phyloP scores from a whole-genome alignment of 2,329 filamentous ascomycete species.

The Penicillium sp. region DNA sequence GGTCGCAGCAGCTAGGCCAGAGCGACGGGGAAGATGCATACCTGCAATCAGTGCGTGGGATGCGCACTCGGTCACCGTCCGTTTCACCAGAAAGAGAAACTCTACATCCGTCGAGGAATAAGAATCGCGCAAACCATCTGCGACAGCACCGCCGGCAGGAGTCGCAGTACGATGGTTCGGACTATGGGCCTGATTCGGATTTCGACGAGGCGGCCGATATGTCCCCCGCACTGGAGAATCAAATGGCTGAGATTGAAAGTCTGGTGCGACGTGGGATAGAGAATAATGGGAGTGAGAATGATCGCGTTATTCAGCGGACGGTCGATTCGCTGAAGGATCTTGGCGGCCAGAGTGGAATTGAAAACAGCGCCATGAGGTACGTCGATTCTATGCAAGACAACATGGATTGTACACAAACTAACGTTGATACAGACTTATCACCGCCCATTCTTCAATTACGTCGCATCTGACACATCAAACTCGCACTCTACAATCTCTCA shows the following conservation, averaged over 20 bases:
- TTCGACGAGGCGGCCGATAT: constrained; percentile 55
- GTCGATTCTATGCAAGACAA: constrained; percentile 9
- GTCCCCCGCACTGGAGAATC: constrained; percentile 56
- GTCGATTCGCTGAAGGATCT: constrained; percentile 56
- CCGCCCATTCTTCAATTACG: constrained; percentile 59
- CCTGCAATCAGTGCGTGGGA: constrained; percentile 28
- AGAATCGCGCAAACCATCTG: constrained; percentile 36
- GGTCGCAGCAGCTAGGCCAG: constrained; percentile 32
- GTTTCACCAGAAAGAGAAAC: constrained; percentile 27
- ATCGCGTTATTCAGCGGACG: constrained; percentile 56
- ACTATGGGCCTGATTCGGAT: constrained; percentile 60
- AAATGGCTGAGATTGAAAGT: constrained; percentile 59
- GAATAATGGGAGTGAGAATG: constrained; percentile 53
- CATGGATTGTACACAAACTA: neutral
- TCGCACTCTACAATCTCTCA: constrained; percentile 60
- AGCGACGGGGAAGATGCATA: constrained; percentile 37
- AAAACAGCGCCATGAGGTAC: constrained; percentile 59
- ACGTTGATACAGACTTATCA: constrained; percentile 51
- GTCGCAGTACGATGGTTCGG: constrained; percentile 59
- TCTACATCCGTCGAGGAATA: constrained; percentile 42
- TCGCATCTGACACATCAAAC: constrained; percentile 64
- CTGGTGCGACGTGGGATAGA: constrained; percentile 56
- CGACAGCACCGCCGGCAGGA: constrained; percentile 42
- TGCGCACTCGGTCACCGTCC: constrained; percentile 29
- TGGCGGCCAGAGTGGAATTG: constrained; percentile 57